Percentiles rank a stretch among this genome's conserved stretches.
These are phyloP conservation scores for Chytriomyces confervae DNA, from an alignment of 192 early-diverging fungal genomes.

Conservation along the genomic window DNA sequence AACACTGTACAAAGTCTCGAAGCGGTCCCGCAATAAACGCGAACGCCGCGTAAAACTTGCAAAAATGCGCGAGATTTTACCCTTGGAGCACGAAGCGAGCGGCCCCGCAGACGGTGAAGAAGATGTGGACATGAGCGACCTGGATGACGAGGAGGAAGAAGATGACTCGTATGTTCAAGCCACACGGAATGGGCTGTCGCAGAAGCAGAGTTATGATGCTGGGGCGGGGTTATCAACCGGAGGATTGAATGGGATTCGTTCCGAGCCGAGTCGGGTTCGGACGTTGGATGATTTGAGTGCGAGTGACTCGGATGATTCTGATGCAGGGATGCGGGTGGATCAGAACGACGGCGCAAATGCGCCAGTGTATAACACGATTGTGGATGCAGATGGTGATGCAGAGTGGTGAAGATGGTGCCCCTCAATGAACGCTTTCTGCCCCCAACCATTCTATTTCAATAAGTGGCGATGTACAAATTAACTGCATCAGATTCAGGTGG, in stretches of 20 bases:
- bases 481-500: no score
- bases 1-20: not conserved
- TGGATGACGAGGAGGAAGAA: constrained; percentile 22
- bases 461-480: no score
- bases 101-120: not conserved
- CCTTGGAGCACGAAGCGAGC: not conserved
- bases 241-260: not conserved
- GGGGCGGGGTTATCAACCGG: not conserved
- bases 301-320: not conserved
- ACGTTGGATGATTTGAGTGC: not conserved
- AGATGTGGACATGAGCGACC: not conserved
- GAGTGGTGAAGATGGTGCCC: constrained; percentile 15
- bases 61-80: constrained; percentile 21
- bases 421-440: no score
- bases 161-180: not conserved
- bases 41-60: not conserved
- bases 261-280: not conserved
- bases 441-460: no score
- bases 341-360: not conserved
- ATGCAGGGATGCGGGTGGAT: not conserved
- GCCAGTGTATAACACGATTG: not conserved
- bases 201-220: not conserved
- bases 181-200: not conserved
- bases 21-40: constrained; percentile 1
- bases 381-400: constrained; percentile 37